Evolutionary conservation across 495 filamentous ascomycete species (phyloP).

Genomic region (Penicillium lagena): DNA sequence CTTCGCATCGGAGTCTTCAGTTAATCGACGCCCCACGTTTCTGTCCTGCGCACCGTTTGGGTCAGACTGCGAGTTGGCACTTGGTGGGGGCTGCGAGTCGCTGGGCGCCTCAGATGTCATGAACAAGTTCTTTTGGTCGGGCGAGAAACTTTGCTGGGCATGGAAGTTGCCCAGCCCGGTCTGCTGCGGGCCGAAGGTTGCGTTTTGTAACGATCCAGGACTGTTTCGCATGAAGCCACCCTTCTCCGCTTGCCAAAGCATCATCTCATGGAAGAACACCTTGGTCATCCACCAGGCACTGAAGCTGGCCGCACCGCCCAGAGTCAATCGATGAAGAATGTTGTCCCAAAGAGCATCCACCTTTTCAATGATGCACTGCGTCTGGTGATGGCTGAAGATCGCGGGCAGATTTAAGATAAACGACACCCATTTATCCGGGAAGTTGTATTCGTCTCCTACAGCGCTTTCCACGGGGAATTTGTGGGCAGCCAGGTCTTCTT

Average conservation of each 20-base stretch:
- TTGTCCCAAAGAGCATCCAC: conserved; percentile 40
- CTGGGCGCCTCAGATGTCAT: conserved; percentile 1
- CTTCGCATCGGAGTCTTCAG: conserved; percentile 17
- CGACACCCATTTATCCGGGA: conserved; percentile 78
- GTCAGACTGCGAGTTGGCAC: conserved; percentile 2
- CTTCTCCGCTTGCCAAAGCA: conserved; percentile 82
- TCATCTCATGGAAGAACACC: conserved; percentile 95
- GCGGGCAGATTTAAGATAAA: conserved; percentile 71
- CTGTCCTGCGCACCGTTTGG: conserved; percentile 7
- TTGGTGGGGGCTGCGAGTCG: conserved; percentile 5
- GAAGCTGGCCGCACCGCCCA: conserved; percentile 77
- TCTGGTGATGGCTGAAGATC: conserved; percentile 65
- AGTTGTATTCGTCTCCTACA: conserved; percentile 47
- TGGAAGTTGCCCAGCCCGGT: conserved; percentile 16
- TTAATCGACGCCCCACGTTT: conserved; percentile 6
- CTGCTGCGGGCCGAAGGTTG: conserved; percentile 26
- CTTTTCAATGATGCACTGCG: conserved; percentile 46
- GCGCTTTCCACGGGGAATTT: conserved; percentile 29
- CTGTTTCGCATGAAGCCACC: conserved; percentile 79
- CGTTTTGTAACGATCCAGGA: conserved; percentile 37
- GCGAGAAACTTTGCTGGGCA: conserved; percentile 8
- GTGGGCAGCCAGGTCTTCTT: conserved; percentile 29
- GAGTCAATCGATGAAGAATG: conserved; percentile 51
- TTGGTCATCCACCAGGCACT: conserved; percentile 98
- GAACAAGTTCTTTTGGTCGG: conserved; percentile 5